Evolutionary conservation across 1,139 yeast species (phyloP), one percentile per base, ranked within the genome.

Genomic region (Pichia sp.): DNA sequence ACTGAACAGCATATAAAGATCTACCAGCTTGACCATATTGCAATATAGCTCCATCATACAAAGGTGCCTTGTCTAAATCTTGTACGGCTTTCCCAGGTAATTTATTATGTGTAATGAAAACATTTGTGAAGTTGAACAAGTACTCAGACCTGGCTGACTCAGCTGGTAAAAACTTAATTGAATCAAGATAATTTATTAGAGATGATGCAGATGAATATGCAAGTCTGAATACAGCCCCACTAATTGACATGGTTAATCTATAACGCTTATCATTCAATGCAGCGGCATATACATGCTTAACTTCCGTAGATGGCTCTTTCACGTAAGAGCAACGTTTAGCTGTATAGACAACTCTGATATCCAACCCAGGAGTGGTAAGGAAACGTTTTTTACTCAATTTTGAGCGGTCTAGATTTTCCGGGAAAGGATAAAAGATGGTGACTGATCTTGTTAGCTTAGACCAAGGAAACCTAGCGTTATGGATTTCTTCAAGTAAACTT

Each of bases 401-500:
- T 20, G 24, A 20, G 24, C 24, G 24, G 24, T 20, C 34, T 31
- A 31, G 9, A 9, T 31, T 8, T 2, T 9, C 34, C 12, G 34
- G 34, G 12, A 12, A 31, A 7, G 51, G 49, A 31, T 53, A 49
- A 46, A 46, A 55, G 8, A 51, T 10, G 8, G 48, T 44, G 2
- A 56, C 30, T 2, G 16, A 14, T 20, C 29, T 42, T 17, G 51
- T 31, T 1, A 4, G 6, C 40, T 29, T 12, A 12, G 50, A 42
- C 58, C 58, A 56, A 7, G 40, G 31, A 44, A 36, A 49, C 30
- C 46, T 51, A 3, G 7, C 16, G 44, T 49, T 51, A 33, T 44
- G 53, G 5, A 56, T 54, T 38, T 56, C 58, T n/a, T 56, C 58
- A 16, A 56, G 38, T 16, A 56, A 29, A 3, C n/a, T 14, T 3